Evolutionary conservation across 768 basidiomycete genomes (phyloP).

Genomic region (Macrolepiota dolichaula): DNA sequence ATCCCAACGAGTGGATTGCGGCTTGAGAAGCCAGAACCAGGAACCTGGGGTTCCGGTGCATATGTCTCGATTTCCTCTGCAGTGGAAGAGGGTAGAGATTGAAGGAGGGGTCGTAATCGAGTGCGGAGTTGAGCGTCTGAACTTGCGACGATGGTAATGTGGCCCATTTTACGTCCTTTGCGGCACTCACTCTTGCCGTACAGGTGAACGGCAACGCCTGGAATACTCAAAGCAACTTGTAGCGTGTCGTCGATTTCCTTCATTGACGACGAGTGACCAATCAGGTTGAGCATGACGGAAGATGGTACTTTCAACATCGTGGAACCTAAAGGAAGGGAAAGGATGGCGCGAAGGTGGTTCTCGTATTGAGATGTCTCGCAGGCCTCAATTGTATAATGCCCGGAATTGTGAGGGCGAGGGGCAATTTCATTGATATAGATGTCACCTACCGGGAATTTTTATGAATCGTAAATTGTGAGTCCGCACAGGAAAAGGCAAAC

Average conservation of each 20-base stretch:
- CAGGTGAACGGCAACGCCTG: constrained; percentile 82
- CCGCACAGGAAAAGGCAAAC: not conserved
- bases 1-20: constrained; percentile 79
- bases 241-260: constrained; percentile 53
- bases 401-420: constrained; percentile 96
- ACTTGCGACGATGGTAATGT: constrained; percentile 83
- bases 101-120: constrained; percentile 72
- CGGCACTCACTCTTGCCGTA: constrained; percentile 94
- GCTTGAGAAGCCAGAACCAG: constrained; percentile 55
- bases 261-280: constrained; percentile 75
- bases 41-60: constrained; percentile 41
- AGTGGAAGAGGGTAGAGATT: constrained; percentile 51
- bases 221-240: constrained; percentile 57
- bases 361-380: constrained; percentile 96
- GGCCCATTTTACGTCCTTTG: constrained; percentile 96
- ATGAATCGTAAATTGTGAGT: constrained; percentile 2
- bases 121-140: constrained; percentile 72
- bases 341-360: constrained; percentile 94
- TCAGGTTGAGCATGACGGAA: constrained; percentile 90
- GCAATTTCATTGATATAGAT: constrained; percentile 96
- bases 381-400: constrained; percentile 98
- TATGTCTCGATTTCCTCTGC: constrained; percentile 49
- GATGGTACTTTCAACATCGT: constrained; percentile 85
- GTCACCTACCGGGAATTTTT: constrained; percentile 47
- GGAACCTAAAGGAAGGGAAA: constrained; percentile 85